Base-by-base conservation (phyloP, 495 filamentous ascomycete species). In the Aspergillus saccharolyticus region DNA sequence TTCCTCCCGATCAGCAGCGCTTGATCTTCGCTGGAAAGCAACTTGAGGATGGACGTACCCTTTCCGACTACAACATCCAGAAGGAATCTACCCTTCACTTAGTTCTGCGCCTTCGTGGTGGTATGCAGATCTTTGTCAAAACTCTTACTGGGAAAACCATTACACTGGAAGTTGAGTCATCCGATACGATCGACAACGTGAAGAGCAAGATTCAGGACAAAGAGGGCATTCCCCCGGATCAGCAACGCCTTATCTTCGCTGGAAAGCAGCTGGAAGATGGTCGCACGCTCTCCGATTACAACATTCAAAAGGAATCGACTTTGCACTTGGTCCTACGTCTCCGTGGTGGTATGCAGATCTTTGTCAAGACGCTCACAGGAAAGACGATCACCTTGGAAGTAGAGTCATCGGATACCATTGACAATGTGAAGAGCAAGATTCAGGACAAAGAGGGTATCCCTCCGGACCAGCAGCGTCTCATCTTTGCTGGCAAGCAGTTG, bases 291-390 rank as follows among this genome's bases (percentile, higher is more conserved):
- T 89, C 85, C 59, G 94, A 97, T 70, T 97, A 97, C 84, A 98
- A 98, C 80, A 98, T 97, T 52, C 94, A 97, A 74, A 98, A 98
- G 78, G 94, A 97, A 74, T 91, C 88, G 43, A 98, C 94, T n/a
- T 81, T 98, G 14, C 94, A 98, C 76, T 77, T 98, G 61, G 94
- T 98, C 46, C 90, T 98, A 55, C 89, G 94, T 72, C 88, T 98
- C 14, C 91, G 93, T 80, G 93, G 93, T 85, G 93, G 93, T 75
- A 94, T 94, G 89, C 90, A 95, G 67, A 93, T 95, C 62, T 95
- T 95, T 70, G 90, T 95, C 65, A 96, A 96, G 85, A 94, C 91
- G 9, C 74, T 94, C 55, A 95, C 91, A 10, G 91, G 90, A 16
- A 96, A 95, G 85, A 95, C 90, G 3, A 95, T 96, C 61, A 96